These are phyloP conservation scores for Zoysia japonica DNA, from an alignment of 176 grass and related monocot genomes.

Conservation along the genomic window DNA sequence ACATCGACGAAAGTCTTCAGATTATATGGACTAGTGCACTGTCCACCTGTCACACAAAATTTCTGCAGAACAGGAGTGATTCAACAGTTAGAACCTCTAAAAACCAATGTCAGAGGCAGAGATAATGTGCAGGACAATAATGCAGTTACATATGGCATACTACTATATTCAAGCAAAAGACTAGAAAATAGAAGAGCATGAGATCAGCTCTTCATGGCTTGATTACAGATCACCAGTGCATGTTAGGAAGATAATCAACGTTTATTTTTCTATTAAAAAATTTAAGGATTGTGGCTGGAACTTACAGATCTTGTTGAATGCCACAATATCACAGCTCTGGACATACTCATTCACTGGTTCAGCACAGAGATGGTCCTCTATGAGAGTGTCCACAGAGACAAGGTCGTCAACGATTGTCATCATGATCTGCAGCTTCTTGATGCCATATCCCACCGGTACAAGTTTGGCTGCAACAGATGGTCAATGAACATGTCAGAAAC, in stretches of 20 bases:
- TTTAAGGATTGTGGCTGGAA: background rate
- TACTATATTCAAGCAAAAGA: too few relatives aligned
- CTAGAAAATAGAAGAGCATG: too few relatives aligned
- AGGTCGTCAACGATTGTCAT: slow-evolving; percentile 95
- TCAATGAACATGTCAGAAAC: background rate
- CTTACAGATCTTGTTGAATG: slow-evolving; percentile 99
- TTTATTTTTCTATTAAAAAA: too few relatives aligned
- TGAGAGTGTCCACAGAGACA: slow-evolving; percentile 77
- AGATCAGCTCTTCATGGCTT: too few relatives aligned
- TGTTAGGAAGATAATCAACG: too few relatives aligned
- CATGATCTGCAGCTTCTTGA: slow-evolving; percentile 99
- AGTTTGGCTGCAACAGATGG: slow-evolving; percentile 66
- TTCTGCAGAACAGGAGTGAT: too few relatives aligned
- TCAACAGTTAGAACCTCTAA: too few relatives aligned
- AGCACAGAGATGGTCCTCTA: slow-evolving; percentile 57
- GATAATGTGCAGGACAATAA: background rate
- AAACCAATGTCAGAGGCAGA: background rate
- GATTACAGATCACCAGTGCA: too few relatives aligned
- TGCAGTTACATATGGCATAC: background rate
- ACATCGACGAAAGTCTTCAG: background rate
- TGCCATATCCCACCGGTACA: slow-evolving; percentile 89
- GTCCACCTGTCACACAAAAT: background rate
- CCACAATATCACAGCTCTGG: slow-evolving; percentile 97
- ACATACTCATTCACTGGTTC: slow-evolving; percentile 76
- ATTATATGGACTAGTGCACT: background rate